A percentile compares a stretch with the other conserved stretches of the same genome.
phyloP scores from a whole-genome alignment of 164 flowering plant species.

The Stephania yunnanensis region DNA sequence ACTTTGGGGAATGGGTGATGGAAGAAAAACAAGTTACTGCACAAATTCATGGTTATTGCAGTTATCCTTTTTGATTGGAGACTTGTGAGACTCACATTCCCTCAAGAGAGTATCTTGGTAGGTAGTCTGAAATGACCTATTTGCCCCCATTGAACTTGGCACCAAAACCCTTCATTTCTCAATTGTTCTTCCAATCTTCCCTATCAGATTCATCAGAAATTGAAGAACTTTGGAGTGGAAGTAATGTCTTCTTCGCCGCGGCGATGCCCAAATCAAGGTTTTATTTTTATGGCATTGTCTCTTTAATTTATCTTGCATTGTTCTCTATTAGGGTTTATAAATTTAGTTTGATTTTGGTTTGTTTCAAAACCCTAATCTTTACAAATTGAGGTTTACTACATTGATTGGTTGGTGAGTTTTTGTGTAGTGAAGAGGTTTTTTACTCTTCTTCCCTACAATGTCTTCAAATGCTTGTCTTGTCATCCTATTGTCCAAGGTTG shows the following conservation, averaged over 20 bases:
- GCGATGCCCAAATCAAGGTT: neutral
- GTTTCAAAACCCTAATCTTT: neutral
- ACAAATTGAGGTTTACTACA: neutral
- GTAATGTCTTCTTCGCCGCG: neutral
- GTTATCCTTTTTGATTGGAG: slow-evolving; percentile 10
- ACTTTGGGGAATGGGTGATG: slow-evolving; percentile 21
- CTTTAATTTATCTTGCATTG: too few species aligned
- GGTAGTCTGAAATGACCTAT: neutral
- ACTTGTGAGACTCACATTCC: neutral
- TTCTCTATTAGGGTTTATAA: neutral
- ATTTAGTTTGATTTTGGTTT: neutral
- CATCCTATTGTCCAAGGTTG: neutral
- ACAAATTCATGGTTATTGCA: slow-evolving; percentile 23
- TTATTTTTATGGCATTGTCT: neutral
- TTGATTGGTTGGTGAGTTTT: neutral
- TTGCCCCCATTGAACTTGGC: neutral
- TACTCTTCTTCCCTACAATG: neutral
- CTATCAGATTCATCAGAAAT: too few species aligned
- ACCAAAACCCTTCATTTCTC: too few species aligned
- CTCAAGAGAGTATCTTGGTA: neutral
- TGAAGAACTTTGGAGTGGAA: neutral
- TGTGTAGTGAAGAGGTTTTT: neutral
- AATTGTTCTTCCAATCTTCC: too few species aligned
- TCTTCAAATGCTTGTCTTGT: neutral
- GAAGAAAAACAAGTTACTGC: slow-evolving; percentile 18